Base-by-base conservation (phyloP, 305 asterid genomes). In the Plantago lanceolata region DNA sequence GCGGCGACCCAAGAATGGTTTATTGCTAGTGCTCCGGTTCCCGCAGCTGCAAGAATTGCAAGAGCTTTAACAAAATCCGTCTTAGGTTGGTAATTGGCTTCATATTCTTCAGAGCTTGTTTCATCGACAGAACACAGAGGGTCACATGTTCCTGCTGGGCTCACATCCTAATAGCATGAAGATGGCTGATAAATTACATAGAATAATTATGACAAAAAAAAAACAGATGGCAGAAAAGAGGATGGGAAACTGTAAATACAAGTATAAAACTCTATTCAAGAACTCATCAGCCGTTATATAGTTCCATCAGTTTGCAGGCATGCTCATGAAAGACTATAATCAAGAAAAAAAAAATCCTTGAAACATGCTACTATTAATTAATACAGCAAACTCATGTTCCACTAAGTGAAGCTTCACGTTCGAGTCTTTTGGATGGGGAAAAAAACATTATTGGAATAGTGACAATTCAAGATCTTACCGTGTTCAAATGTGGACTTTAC, bases 1-100 rank as follows among this genome's bases (percentile, higher is more conserved):
- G 75, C 95, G 48, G 97, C 95, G 59, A 93, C 97, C 97, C 97
- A 93, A 26, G 96, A 85, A 73, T 89, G 97, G 76, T 90, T 93
- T 61, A 93, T 90, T 24, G 96, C 99, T 35, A 93, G 48, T 12
- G 97, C 75, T 55, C 96, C 99, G 35, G 86, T 77, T 71, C 90
- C 99, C 56, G 97, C 94, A 63, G 89, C 89, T 0, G 78, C 90
- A 44, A 93, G 76, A 77, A 93, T n/a, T 18, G 97, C 96, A 73
- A 85, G 72, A 48, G 96, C 99, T 81, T 93, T 93, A 65, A 81
- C 57, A 8, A 90, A 67, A 79, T 93, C 99, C 19, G 95, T 89
- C 82, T 93, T 93, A 19, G 96, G 87, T 68, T 83, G 90, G 79
- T 87, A 78, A 73, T 51, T 77, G 70, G 85, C 87, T 80, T 79